These are phyloP conservation scores for Rheum nobile DNA, from an alignment of 148 eudicot genomes.

Conservation along the genomic window DNA sequence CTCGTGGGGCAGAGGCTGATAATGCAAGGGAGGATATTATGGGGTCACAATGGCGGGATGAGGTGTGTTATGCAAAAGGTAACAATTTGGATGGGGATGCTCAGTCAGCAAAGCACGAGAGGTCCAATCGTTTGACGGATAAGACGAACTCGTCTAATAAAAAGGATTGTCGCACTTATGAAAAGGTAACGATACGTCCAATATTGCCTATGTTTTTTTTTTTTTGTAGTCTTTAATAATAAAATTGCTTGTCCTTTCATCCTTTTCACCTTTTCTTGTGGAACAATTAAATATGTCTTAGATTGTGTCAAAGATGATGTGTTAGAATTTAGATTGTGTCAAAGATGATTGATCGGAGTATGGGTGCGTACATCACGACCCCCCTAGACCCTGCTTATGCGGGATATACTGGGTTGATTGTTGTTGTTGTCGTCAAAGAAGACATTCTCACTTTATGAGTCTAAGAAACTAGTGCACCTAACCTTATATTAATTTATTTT, in stretches of 20 bases:
- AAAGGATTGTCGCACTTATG: conserved; percentile 21
- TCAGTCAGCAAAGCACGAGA: conserved; percentile 21
- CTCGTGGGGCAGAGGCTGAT: conserved; percentile 35
- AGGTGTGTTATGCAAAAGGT: conserved; percentile 19
- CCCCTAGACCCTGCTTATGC: no score
- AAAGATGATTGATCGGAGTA: no score
- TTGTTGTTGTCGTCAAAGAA: no score
- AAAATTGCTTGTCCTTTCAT: not conserved
- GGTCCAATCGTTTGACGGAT: conserved; percentile 36
- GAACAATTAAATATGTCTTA: not conserved
- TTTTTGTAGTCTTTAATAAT: not conserved
- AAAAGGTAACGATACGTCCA: conserved; percentile 16
- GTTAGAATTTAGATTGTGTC: no score
- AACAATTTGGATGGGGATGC: conserved; percentile 23
- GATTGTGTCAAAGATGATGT: no score
- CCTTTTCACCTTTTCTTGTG: not conserved
- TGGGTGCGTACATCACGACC: no score
- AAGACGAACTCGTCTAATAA: conserved; percentile 20
- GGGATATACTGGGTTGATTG: no score
- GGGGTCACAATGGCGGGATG: no score
- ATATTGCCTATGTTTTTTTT: not conserved
- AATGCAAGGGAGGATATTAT: no score
- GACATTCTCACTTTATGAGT: no score
- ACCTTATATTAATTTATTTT: no score
- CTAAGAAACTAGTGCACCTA: no score